Conservation (phyloP, 768 basidiomycete genomes). For the Hebeloma cylindrosporum region DNA sequence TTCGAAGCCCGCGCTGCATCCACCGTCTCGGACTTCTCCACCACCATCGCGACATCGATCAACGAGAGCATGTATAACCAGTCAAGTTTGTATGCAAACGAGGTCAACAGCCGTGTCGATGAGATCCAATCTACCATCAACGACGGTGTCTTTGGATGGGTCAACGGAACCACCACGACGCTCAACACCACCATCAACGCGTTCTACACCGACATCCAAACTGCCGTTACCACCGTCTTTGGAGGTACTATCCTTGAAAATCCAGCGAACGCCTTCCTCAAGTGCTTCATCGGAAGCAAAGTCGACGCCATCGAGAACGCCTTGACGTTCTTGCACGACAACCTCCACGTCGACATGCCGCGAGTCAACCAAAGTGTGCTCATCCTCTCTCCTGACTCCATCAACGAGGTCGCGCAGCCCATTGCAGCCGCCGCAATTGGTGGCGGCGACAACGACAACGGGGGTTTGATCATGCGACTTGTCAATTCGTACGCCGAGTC, state of each 20-base stretch:
- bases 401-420: slow-evolving; percentile 75
- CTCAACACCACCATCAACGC: slow-evolving; percentile 83
- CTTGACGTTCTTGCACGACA: slow-evolving; percentile 88
- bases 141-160: slow-evolving; percentile 91
- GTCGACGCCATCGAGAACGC: slow-evolving; percentile 84
- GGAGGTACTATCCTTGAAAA: slow-evolving; percentile 79
- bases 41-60: slow-evolving; percentile 69
- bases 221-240: slow-evolving; percentile 74
- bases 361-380: slow-evolving; percentile 74
- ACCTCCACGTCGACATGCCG: slow-evolving; percentile 80
- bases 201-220: slow-evolving; percentile 87
- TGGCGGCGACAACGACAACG: slow-evolving; percentile 45
- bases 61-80: slow-evolving; percentile 84
- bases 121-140: slow-evolving; percentile 76
- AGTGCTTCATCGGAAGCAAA: slow-evolving; percentile 90
- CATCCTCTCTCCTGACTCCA: slow-evolving; percentile 66
- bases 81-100: slow-evolving; percentile 73
- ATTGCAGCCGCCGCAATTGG: slow-evolving; percentile 84
- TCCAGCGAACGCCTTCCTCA: slow-evolving; percentile 84
- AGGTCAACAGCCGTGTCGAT: slow-evolving; percentile 72
- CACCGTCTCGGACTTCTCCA: slow-evolving; percentile 65
- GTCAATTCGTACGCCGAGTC: slow-evolving; percentile 70
- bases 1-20: slow-evolving; percentile 63
- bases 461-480: slow-evolving; percentile 70
- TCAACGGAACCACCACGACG: slow-evolving; percentile 84